Evolutionary conservation across 2,329 filamentous ascomycete genomes (phyloP).

Genomic region (Diplodia corticola): DNA sequence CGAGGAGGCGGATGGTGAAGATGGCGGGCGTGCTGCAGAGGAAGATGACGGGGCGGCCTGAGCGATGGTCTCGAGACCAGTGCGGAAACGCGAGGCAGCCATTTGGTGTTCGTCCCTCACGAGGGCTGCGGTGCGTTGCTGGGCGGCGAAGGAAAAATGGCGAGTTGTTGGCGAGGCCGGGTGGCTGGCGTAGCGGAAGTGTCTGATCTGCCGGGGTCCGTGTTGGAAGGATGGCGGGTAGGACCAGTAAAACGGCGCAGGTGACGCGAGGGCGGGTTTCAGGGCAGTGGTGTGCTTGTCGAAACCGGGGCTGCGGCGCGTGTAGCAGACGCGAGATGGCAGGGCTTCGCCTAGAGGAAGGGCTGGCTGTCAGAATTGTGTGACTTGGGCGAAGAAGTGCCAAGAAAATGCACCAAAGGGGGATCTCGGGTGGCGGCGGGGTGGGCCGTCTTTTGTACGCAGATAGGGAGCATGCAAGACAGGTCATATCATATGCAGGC

Average conservation of each 20-base stretch:
- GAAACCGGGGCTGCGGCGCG: neutral
- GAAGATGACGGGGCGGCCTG: neutral
- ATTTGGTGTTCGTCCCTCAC: neutral
- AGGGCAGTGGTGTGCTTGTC: neutral
- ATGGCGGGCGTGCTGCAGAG: neutral
- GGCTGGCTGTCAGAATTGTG: slow-evolving; percentile 2
- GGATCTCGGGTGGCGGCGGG: neutral
- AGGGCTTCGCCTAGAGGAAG: neutral
- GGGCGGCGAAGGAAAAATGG: neutral
- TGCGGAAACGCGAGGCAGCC: neutral
- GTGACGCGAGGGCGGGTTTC: neutral
- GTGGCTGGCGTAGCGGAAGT: neutral
- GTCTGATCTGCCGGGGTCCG: neutral
- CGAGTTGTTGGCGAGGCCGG: neutral
- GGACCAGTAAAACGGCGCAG: neutral
- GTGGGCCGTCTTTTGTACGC: neutral
- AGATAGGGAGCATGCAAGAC: neutral
- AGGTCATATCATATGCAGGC: neutral
- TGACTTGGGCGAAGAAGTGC: neutral
- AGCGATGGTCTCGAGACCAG: neutral
- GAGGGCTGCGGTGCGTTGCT: neutral
- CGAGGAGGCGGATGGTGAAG: neutral
- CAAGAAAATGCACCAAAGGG: neutral
- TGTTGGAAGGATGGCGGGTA: neutral
- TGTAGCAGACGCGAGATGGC: neutral